Evolutionary conservation across 805 yeast species (phyloP).

Genomic region (Tetrapisispora arboricola): DNA sequence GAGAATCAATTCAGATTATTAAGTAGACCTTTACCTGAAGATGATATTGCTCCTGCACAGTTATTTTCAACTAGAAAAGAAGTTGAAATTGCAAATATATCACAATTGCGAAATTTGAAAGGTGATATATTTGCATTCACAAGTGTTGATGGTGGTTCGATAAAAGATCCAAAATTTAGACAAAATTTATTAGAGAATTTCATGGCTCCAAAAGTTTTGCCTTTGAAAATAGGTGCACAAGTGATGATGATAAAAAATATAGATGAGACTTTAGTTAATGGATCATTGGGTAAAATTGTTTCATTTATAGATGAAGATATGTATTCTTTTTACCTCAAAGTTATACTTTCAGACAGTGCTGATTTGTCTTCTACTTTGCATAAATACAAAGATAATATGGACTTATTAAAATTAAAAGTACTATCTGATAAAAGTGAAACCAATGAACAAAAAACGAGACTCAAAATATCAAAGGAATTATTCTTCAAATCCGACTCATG

Average conservation of each 20-base stretch:
- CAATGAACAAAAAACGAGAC: slow-evolving; percentile 14
- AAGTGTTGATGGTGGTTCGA: slow-evolving; percentile 47
- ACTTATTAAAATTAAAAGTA: slow-evolving; percentile 11
- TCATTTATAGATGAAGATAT: slow-evolving; percentile 47
- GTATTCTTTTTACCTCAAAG: slow-evolving; percentile 31
- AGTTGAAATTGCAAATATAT: slow-evolving; percentile 55
- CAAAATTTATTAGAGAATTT: slow-evolving; percentile 45
- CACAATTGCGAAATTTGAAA: slow-evolving; percentile 37
- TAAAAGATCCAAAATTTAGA: slow-evolving; percentile 33
- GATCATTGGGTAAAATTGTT: slow-evolving; percentile 61
- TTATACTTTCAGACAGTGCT: slow-evolving; percentile 10
- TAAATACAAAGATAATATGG: slow-evolving; percentile 10
- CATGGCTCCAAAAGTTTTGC: slow-evolving; percentile 48
- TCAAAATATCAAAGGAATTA: slow-evolving; percentile 19
- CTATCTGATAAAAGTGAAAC: slow-evolving; percentile 11
- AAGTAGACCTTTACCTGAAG: slow-evolving; percentile 40
- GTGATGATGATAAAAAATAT: slow-evolving; percentile 76
- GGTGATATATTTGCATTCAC: slow-evolving; percentile 36
- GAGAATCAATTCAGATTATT: slow-evolving; percentile 40
- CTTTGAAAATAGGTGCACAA: slow-evolving; percentile 61
- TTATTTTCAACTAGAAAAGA: slow-evolving; percentile 66
- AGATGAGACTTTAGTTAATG: slow-evolving; percentile 65
- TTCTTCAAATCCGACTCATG: slow-evolving; percentile 10
- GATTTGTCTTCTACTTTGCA: slow-evolving; percentile 13
- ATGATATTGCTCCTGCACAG: slow-evolving; percentile 64